These are phyloP conservation scores for Pichia scutulata DNA, from an alignment of 805 yeast species.

Conservation along the genomic window DNA sequence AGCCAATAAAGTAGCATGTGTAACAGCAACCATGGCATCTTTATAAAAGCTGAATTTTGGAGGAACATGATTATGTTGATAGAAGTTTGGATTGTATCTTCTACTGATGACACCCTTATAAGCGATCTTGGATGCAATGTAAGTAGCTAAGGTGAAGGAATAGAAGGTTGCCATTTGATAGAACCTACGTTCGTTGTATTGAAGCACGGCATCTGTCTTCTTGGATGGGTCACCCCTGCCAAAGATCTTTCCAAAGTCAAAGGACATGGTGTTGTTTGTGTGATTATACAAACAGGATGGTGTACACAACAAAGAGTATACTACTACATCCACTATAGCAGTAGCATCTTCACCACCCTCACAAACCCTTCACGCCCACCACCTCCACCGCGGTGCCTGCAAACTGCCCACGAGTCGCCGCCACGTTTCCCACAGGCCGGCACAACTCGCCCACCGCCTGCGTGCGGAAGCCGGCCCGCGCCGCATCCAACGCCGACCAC, in stretches of 20 bases:
- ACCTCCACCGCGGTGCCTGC: background rate
- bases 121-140: slow-evolving; percentile 66
- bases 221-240: slow-evolving; percentile 23
- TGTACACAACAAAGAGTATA: too few species aligned
- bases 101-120: slow-evolving; percentile 66
- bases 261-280: slow-evolving; percentile 6
- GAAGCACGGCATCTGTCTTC: slow-evolving; percentile 29
- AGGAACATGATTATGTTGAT: slow-evolving; percentile 80
- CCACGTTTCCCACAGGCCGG: background rate
- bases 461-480: background rate
- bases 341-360: too few species aligned
- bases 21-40: slow-evolving; percentile 82
- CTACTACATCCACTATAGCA: too few species aligned
- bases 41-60: slow-evolving; percentile 74
- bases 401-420: background rate
- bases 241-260: slow-evolving; percentile 26
- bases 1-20: slow-evolving; percentile 72
- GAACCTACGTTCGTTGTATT: slow-evolving; percentile 56
- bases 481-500: background rate
- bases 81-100: slow-evolving; percentile 65
- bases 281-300: too few species aligned
- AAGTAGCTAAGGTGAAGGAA: slow-evolving; percentile 64
- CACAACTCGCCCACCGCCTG: background rate
- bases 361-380: slow-evolving; percentile 30
- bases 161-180: slow-evolving; percentile 66